Conservation (phyloP, 2,329 filamentous ascomycete genomes). For the Phaeosphaeria sp. region DNA sequence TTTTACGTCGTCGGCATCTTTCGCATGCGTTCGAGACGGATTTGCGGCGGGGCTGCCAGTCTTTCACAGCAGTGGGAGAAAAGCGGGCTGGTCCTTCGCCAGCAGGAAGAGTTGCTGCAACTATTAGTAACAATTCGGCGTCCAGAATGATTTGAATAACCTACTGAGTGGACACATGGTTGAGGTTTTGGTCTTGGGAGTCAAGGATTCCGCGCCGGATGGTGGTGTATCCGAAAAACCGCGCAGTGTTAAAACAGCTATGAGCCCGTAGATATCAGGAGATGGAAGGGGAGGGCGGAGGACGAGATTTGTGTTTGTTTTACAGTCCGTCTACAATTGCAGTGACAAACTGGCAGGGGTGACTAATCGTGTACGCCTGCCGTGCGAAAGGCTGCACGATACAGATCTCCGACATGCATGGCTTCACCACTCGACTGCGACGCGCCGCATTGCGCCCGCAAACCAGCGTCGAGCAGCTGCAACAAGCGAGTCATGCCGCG, state of each 20-base stretch:
- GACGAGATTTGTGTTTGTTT: slow-evolving; percentile 47
- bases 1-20: slow-evolving; percentile 45
- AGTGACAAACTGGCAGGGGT: slow-evolving; percentile 20
- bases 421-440: slow-evolving; percentile 40
- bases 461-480: slow-evolving; percentile 26
- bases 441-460: slow-evolving; percentile 21
- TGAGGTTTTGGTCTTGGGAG: slow-evolving; percentile 16
- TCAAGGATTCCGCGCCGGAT: slow-evolving; percentile 40
- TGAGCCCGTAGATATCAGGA: slow-evolving; percentile 26
- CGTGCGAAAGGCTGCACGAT: slow-evolving; percentile 24
- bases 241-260: slow-evolving; percentile 17
- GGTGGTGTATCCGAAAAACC: slow-evolving; percentile 27
- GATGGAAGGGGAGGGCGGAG: slow-evolving; percentile 36
- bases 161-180: slow-evolving; percentile 48
- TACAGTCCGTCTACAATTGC: slow-evolving; percentile 34
- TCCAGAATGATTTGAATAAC: slow-evolving; percentile 12
- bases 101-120: slow-evolving; percentile 36
- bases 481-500: slow-evolving; percentile 18
- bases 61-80: slow-evolving; percentile 40
- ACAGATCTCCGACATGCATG: slow-evolving; percentile 35
- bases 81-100: slow-evolving; percentile 40
- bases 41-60: slow-evolving; percentile 46
- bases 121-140: slow-evolving; percentile 15
- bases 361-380: slow-evolving; percentile 40
- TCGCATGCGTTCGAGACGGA: slow-evolving; percentile 49